Base-by-base conservation (phyloP, 345 rosid genomes). In the Eutrema yunnanense region DNA sequence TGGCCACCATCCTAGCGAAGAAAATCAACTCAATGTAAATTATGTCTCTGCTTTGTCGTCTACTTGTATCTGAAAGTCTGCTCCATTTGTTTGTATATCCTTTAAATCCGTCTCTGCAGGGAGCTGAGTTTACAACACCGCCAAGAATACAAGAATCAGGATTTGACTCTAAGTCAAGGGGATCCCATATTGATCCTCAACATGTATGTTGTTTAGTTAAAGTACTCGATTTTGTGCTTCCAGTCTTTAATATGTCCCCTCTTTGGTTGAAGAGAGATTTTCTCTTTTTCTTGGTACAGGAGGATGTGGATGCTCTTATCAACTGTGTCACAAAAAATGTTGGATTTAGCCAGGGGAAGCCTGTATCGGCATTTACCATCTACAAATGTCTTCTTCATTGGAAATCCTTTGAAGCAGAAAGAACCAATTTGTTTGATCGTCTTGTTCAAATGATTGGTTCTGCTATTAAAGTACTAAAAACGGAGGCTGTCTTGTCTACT, bases 391-490 rank as follows among this genome's bases (percentile, higher is more conserved):
- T 93, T 72, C 92, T 93, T 66, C 88, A 89, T 38, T 91, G 98
- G 97, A 94, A 94, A 81, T 94, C 97, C 40, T 94, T 91, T 78
- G 98, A 91, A 88, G 97, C 97, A 19, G 97, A 94, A 78, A 91
- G 82, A 82, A 89, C 96, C 51, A 94, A 81, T 79, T 90, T 94
- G 71, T 94, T 94, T 83, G 97, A 94, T 79, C 93, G 93, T 62
- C 97, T 94, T n/a, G 85, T 94, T 85, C 97, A 94, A 81, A 85
- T 91, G 92, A 94, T 94, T 72, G 98, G 98, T 82, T 88, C 92
- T 72, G 95, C 90, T 63, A 89, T 94, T 34, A 90, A 94, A 96
- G 98, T 94, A 83, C 75, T 49, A 56, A 14, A 54, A 8, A 32
- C 43, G 19, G 22, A 60, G 26, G 54, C 19, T 64, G 26, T 47